Conservation (phyloP, 768 basidiomycete species). For the Pulveroboletus sp. region DNA sequence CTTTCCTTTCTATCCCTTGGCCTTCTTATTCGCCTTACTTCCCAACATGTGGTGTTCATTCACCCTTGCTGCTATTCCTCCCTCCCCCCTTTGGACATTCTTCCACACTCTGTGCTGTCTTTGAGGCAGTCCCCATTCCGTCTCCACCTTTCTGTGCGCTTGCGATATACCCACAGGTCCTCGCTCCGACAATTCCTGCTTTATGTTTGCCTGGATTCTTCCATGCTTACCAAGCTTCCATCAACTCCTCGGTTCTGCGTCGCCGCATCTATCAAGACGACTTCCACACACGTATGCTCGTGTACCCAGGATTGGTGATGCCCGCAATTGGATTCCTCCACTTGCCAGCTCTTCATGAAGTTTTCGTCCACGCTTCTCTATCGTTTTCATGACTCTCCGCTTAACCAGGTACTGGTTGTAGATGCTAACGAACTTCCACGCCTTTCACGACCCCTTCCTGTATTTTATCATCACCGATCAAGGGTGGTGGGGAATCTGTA, state of each 20-base stretch:
- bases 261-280: constrained; percentile 8
- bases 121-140: constrained; percentile 15
- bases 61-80: constrained; percentile 14
- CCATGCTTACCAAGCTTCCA: constrained; percentile 20
- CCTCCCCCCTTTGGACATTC: constrained; percentile 23
- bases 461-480: constrained; percentile 26
- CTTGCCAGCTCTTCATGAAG: constrained; percentile 7
- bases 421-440: constrained; percentile 26
- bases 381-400: constrained; percentile 5
- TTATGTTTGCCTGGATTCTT: constrained; percentile 19
- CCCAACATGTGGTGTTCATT: constrained; percentile 22
- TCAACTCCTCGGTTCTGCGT: constrained; percentile 22
- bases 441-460: constrained; percentile 24
- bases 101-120: constrained; percentile 14
- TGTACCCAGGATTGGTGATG: background rate
- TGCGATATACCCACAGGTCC: constrained; percentile 21
- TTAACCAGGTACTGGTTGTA: constrained; percentile 9
- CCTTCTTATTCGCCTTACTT: constrained; percentile 23
- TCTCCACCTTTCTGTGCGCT: constrained; percentile 11
- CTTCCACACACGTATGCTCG: constrained; percentile 10
- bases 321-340: background rate
- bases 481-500: constrained; percentile 26
- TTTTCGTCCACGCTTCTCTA: constrained; percentile 1
- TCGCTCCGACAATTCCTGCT: constrained; percentile 15
- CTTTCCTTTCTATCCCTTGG: constrained; percentile 19